Evolutionary conservation across 805 yeast genomes (phyloP), one percentile per base, ranked within the genome.

Genomic region (Clavispora phyllophila): DNA sequence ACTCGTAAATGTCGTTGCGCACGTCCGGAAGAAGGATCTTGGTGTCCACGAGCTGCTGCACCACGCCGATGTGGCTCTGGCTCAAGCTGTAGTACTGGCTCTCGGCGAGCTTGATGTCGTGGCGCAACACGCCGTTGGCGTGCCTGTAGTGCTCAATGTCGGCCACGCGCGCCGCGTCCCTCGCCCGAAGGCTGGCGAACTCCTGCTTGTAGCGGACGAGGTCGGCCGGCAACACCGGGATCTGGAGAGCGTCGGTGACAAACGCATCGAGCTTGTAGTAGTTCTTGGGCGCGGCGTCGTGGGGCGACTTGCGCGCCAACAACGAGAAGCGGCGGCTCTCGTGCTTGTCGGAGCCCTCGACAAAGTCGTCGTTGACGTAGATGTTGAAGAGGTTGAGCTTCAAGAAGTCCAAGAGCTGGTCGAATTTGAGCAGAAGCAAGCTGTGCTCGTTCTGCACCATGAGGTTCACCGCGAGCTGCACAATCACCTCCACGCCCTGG

Each of bases 401-500:
- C 56, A 91, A 70, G 56, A 77, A 91, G 8, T 81, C 82, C 46
- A 93, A 58, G 40, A 91, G 70, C 10, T 78, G 75, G 62, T 93
- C 98, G 65, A 91, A 89, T 38, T 76, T 76, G 42, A 89, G 70
- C 2, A 68, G 57, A 29, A 87, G 50, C 17, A 93, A 65, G 35
- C 68, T 72, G 2, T 67, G 66, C 41, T 84, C 79, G 57, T 87
- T 88, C 53, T 79, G 78, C 24, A 77, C 60, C 82, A 93, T 80
- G 48, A 93, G 70, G 36, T 87, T 88, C 9, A 89, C 72, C 0
- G 95, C 90, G 64, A 93, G 84, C 57, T 88, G 82, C 53, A 93
- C 69, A 36, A 91, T 70, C 3, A 95, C 81, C 65, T 90, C 98
- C 35, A 84, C 69, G 31, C 99, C 99, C 66, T 93, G 96, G 7